A percentile compares a stretch with the other conserved stretches of the same genome.
phyloP scores from a whole-genome alignment of 2,329 filamentous ascomycete genomes.

The Ceratocystis papillata region DNA sequence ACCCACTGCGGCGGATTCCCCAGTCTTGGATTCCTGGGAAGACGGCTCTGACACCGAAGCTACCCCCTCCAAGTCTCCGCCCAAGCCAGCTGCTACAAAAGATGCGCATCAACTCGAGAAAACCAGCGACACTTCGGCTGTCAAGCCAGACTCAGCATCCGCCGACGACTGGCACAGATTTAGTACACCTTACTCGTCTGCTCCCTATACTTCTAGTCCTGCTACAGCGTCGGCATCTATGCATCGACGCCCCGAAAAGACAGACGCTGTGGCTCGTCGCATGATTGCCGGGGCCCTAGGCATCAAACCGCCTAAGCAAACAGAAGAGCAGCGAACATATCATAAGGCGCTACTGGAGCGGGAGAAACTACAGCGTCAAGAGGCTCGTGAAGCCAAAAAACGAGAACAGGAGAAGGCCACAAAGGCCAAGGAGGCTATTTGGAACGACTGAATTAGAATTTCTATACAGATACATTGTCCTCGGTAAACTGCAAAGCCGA shows the following conservation, averaged over 20 bases:
- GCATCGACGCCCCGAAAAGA: constrained; percentile 64
- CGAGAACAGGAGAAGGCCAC: constrained; percentile 54
- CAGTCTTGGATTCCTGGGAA: constrained; percentile 39
- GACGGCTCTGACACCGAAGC: constrained; percentile 44
- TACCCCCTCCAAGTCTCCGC: constrained; percentile 25
- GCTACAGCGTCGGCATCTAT: neutral
- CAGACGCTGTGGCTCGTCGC: constrained; percentile 76
- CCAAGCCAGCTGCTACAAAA: neutral
- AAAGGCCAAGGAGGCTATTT: constrained; percentile 70
- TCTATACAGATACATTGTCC: neutral
- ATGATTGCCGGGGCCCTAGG: constrained; percentile 86
- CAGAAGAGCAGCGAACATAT: constrained; percentile 80
- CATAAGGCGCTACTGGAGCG: constrained; percentile 73
- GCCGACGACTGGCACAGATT: constrained; percentile 13
- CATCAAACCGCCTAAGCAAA: constrained; percentile 66
- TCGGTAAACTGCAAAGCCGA: no score
- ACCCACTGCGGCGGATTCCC: constrained; percentile 26
- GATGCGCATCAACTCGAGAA: neutral
- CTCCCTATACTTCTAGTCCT: neutral
- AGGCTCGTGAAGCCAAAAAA: constrained; percentile 56
- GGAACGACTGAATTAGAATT: constrained; percentile 56
- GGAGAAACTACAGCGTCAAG: constrained; percentile 65
- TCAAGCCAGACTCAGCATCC: neutral
- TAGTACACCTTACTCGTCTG: neutral
- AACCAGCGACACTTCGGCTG: neutral